phyloP scores from a whole-genome alignment of 345 rosid species.

The Arabidopsis suecica region DNA sequence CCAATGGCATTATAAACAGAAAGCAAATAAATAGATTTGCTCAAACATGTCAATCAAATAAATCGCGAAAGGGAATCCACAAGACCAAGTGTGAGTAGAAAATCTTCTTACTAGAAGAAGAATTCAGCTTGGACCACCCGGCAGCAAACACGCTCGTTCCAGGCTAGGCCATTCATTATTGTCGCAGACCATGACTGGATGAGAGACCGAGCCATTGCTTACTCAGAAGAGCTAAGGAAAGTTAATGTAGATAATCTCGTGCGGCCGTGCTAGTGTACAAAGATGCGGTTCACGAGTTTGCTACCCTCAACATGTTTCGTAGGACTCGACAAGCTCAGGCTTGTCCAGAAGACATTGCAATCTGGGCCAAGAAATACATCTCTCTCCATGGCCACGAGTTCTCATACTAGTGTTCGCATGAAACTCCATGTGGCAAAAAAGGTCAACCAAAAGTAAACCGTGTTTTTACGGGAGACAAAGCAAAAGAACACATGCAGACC shows the following conservation, averaged over 20 bases:
- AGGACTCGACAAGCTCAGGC: slow-evolving; percentile 92
- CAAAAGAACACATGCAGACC: too few species aligned
- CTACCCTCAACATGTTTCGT: slow-evolving; percentile 88
- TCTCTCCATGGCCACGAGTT: slow-evolving; percentile 86
- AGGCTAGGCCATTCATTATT: slow-evolving; percentile 62
- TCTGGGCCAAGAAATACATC: slow-evolving; percentile 93
- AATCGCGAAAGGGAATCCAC: too few species aligned
- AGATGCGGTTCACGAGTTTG: slow-evolving; percentile 96
- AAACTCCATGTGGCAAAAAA: not conserved
- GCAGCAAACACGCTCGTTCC: slow-evolving; percentile 86
- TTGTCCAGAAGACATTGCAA: slow-evolving; percentile 87
- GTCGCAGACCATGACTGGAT: slow-evolving; percentile 98
- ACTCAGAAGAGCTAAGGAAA: slow-evolving; percentile 85
- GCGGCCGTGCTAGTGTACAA: slow-evolving; percentile 84
- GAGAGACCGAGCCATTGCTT: slow-evolving; percentile 96
- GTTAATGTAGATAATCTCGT: slow-evolving; percentile 90
- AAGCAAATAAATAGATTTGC: slow-evolving; percentile 3
- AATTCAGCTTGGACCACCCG: slow-evolving; percentile 79
- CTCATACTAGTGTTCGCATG: slow-evolving; percentile 58
- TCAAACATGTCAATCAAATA: not conserved
- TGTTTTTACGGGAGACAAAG: too few species aligned
- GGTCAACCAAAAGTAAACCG: too few species aligned
- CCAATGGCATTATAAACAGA: not conserved
- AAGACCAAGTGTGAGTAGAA: too few species aligned
- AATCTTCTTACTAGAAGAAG: slow-evolving; percentile 68